Conservation (phyloP, 306 rosid species). For the Prunus salicina region DNA sequence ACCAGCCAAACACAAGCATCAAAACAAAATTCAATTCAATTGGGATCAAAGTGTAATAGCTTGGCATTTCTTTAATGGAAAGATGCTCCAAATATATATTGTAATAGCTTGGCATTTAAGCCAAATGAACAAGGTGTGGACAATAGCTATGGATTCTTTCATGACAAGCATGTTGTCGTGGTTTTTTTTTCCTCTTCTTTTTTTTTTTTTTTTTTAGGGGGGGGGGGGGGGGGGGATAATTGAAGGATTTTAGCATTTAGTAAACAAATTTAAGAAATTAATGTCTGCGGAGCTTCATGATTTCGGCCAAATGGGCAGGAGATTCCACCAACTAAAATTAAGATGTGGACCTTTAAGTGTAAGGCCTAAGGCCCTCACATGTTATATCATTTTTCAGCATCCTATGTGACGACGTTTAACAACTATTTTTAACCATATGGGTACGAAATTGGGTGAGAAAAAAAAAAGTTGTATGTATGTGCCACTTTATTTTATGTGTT, state of each 20-base stretch:
- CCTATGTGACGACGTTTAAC: neutral
- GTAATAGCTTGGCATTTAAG: slow-evolving; percentile 7
- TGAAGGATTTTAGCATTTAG: neutral
- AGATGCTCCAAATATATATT: slow-evolving; percentile 2
- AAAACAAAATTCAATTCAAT: neutral
- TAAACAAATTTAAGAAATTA: neutral
- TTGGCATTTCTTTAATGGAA: neutral
- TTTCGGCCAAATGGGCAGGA: neutral
- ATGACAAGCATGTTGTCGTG: neutral
- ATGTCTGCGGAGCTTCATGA: neutral
- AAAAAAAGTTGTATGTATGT: neutral
- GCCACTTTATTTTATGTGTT: neutral
- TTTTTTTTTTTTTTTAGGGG: neutral
- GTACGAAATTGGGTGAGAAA: neutral
- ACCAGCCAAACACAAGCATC: slow-evolving; percentile 4
- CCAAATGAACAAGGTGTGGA: slow-evolving; percentile 1
- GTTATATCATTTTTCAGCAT: neutral
- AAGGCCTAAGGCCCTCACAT: too few relatives aligned
- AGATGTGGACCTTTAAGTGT: neutral
- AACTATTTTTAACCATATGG: neutral
- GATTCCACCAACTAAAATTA: neutral
- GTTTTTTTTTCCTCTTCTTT: neutral
- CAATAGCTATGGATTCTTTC: slow-evolving; percentile 1
- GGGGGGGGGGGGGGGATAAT: neutral
- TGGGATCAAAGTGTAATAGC: neutral